Base-by-base conservation (phyloP, 768 basidiomycete species). In the Porpolomopsis calyptriformis region DNA sequence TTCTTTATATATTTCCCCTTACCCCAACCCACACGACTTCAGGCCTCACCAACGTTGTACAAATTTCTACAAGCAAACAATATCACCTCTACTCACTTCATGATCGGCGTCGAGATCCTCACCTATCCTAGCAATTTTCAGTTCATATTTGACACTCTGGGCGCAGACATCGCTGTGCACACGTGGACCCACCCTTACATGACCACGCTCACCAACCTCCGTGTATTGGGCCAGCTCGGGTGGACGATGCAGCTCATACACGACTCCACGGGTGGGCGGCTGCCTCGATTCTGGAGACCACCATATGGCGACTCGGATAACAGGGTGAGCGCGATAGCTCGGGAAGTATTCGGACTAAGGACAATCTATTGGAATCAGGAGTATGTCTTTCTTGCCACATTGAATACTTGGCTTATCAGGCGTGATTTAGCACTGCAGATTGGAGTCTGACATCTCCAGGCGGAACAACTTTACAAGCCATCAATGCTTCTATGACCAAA, bases 281-380 rank as follows among this genome's bases (percentile, higher is more conserved):
- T 80, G 9, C 70, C 74, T 1, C 64, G 64, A 39, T 92, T 72
- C 69, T 96, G 91, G 91, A 67, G 89, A n/a, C 88, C 88, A 1
- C 89, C 89, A 6, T 90, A 77, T 57, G 88, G 87, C 26, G 85
- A 93, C 60, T 74, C 74, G 37, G 93, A 98, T 57, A 76, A 73
- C 61, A 77, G 93, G 40, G 86, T 94, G 25, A 70, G 77, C 29
- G 80, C 90, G 3, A 87, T 98, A 55, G 93, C 92, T 20, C 70
- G 74, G 57, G 80, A 88, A 58, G 65, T 77, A 25, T 92, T 96
- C 58, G 89, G 86, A 20, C 62, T 97, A 52, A 71, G 72, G 18
- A 84, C 86, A n/a, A 75, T 93, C 45, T 64, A 88, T 53, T 97
- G 93, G 93, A 92, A 94, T 63, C 76, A 80, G 49, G 92, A 93